phyloP scores from a whole-genome alignment of 2,329 filamentous ascomycete species.

The Talaromyces amestolkiae region DNA sequence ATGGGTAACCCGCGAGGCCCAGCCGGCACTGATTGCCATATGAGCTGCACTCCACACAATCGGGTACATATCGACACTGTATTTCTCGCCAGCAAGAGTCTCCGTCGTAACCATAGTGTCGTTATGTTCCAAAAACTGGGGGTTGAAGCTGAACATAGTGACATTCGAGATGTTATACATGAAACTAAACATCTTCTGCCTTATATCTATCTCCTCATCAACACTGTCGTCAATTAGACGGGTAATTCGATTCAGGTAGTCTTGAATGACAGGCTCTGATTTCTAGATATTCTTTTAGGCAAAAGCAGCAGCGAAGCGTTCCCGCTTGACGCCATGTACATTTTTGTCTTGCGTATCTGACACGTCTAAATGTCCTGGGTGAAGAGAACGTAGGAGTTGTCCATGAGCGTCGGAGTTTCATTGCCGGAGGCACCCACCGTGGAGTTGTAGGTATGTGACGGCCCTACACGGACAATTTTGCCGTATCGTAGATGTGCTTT shows the following conservation, averaged over 20 bases:
- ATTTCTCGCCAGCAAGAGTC: not conserved
- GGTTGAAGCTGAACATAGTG: not conserved
- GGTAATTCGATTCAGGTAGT: not conserved
- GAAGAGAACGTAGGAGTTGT: not conserved
- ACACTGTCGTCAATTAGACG: not conserved
- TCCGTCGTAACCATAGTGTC: not conserved
- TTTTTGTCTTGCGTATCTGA: not conserved
- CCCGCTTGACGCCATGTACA: not conserved
- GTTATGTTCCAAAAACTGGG: not conserved
- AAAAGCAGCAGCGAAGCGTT: not conserved
- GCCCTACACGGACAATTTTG: not conserved
- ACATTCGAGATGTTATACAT: not conserved
- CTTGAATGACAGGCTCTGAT: not conserved
- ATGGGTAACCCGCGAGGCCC: not conserved
- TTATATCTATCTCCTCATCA: not conserved
- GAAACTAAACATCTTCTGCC: not conserved
- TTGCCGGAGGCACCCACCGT: not conserved
- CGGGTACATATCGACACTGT: not conserved
- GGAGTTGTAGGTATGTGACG: not conserved
- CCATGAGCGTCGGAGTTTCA: not conserved
- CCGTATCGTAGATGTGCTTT: not conserved
- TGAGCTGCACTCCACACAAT: not conserved
- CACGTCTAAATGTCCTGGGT: not conserved
- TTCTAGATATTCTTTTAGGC: not conserved
- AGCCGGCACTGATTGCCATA: not conserved